Percentiles rank a stretch among this genome's conserved stretches.
Evolutionary conservation across 768 basidiomycete genomes (phyloP).

Genomic region (Russula compacta): DNA sequence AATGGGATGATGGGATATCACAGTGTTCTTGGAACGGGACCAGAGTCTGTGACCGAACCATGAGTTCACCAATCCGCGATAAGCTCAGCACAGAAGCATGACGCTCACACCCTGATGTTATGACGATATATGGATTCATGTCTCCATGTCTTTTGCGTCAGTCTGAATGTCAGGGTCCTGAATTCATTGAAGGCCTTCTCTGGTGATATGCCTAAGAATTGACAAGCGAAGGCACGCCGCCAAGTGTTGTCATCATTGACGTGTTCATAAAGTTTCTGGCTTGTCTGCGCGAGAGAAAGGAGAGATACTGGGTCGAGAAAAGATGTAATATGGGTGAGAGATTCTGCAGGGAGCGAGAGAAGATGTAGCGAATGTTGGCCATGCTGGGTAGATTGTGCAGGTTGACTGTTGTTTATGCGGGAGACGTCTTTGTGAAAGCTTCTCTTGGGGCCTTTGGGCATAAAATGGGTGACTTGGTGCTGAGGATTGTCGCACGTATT

Average conservation of each 20-base stretch:
- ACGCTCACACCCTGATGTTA: constrained; percentile 42
- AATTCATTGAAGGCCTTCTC: constrained; percentile 43
- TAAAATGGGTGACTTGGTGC: constrained; percentile 38
- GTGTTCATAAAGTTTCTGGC: constrained; percentile 47
- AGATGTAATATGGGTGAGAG: constrained; percentile 67
- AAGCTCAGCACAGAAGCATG: neutral
- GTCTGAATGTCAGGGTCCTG: constrained; percentile 43
- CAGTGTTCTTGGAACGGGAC: constrained; percentile 51
- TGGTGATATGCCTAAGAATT: constrained; percentile 57
- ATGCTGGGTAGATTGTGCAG: constrained; percentile 29
- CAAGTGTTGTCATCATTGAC: constrained; percentile 74
- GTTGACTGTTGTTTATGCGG: constrained; percentile 27
- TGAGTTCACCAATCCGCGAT: neutral
- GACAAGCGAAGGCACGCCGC: constrained; percentile 62
- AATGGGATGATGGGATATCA: constrained; percentile 56
- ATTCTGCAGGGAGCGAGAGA: constrained; percentile 51
- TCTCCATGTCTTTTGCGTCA: constrained; percentile 55
- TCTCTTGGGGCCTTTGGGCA: constrained; percentile 51
- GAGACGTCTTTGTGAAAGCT: constrained; percentile 31
- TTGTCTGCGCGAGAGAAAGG: constrained; percentile 45
- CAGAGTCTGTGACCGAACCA: constrained; percentile 45
- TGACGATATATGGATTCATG: constrained; percentile 57
- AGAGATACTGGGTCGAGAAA: constrained; percentile 60
- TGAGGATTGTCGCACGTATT: neutral
- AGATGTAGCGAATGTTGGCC: constrained; percentile 8